Percentiles rank a stretch among this genome's conserved stretches.
These are phyloP conservation scores for Penicillium bovifimosum DNA, from an alignment of 495 filamentous ascomycete species.

Conservation along the genomic window DNA sequence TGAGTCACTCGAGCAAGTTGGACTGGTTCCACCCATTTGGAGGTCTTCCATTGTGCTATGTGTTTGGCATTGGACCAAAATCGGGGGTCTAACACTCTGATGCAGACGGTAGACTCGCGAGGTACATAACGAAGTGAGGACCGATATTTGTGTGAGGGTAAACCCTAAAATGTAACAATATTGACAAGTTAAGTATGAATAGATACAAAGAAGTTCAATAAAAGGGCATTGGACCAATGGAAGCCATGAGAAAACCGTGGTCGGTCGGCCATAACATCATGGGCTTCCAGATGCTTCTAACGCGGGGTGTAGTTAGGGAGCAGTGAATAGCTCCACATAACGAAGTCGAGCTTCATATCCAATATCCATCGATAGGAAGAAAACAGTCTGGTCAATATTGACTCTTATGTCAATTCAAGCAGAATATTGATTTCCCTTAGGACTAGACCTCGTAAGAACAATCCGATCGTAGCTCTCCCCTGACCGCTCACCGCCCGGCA, in stretches of 20 bases:
- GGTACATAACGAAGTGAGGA: neutral
- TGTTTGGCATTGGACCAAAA: neutral
- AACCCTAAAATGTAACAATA: neutral
- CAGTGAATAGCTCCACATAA: neutral
- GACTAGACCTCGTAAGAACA: too few relatives aligned
- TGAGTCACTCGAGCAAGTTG: neutral
- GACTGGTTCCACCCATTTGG: neutral
- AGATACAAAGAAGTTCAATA: neutral
- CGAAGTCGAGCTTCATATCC: neutral
- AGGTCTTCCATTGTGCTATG: neutral
- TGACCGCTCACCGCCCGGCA: constrained; percentile 34
- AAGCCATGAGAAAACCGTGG: neutral
- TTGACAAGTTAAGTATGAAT: neutral
- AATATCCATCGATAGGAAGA: neutral
- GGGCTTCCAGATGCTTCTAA: constrained; percentile 26
- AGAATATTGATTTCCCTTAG: too few relatives aligned
- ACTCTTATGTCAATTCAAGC: too few relatives aligned
- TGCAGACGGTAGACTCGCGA: neutral
- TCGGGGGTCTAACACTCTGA: neutral
- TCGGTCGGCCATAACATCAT: constrained; percentile 7
- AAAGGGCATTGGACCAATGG: neutral
- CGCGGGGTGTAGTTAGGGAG: constrained; percentile 9
- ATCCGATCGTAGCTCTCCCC: constrained; percentile 4
- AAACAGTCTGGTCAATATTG: too few relatives aligned
- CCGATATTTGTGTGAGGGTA: neutral